phyloP scores from a whole-genome alignment of 1,284 basidiomycete genomes.

The Cryptococcus jaspeensis region DNA sequence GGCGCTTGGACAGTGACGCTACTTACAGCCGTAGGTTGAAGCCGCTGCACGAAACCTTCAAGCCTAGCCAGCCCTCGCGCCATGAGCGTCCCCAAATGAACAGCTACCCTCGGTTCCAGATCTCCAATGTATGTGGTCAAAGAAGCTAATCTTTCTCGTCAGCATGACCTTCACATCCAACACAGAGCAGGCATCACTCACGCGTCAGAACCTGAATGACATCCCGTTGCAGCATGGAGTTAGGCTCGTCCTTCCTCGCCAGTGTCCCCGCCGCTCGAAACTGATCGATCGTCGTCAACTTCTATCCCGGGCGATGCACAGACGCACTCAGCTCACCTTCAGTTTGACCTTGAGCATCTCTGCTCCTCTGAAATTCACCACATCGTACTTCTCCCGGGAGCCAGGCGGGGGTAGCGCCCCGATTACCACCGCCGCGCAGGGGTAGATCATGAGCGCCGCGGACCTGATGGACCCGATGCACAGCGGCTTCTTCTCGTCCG shows the following conservation, averaged over 20 bases:
- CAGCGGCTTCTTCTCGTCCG: slow-evolving; percentile 53
- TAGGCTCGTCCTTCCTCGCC: slow-evolving; percentile 56
- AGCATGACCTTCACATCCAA: not conserved
- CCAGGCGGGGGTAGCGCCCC: slow-evolving; percentile 49
- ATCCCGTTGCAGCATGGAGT: slow-evolving; percentile 60
- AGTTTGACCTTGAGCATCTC: slow-evolving; percentile 78
- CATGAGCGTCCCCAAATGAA: slow-evolving; percentile 73
- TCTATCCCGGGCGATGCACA: not conserved
- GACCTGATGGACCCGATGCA: slow-evolving; percentile 83
- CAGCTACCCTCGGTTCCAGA: slow-evolving; percentile 77
- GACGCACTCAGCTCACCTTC: slow-evolving; percentile 45
- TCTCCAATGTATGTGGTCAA: slow-evolving; percentile 70
- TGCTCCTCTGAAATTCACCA: slow-evolving; percentile 48
- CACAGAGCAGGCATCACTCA: slow-evolving; percentile 46
- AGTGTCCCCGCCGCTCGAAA: slow-evolving; percentile 50
- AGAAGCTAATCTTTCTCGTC: slow-evolving; percentile 19
- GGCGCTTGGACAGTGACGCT: not conserved
- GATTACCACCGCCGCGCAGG: slow-evolving; percentile 66
- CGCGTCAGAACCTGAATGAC: slow-evolving; percentile 79
- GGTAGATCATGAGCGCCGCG: slow-evolving; percentile 81
- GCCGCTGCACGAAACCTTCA: slow-evolving; percentile 61
- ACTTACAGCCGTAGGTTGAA: slow-evolving; percentile 49
- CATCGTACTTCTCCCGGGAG: slow-evolving; percentile 22
- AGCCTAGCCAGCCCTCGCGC: slow-evolving; percentile 76
- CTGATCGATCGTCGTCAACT: slow-evolving; percentile 21